Evolutionary conservation across 495 filamentous ascomycete species (phyloP).

Genomic region (Neurospora sp.): DNA sequence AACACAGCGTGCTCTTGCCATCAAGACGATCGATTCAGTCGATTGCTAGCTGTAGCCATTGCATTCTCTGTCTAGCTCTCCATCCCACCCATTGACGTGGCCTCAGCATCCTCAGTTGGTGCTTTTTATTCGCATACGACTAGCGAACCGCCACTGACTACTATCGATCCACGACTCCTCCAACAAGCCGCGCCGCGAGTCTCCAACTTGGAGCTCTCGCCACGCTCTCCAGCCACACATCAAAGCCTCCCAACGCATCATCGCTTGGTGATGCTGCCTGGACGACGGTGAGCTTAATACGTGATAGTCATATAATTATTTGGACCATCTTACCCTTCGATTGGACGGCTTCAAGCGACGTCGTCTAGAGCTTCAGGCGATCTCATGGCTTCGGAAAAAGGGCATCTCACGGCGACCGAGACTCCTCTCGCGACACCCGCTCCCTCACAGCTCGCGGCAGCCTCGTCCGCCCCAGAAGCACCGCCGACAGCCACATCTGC

Average conservation of each 20-base stretch:
- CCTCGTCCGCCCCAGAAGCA: constrained; percentile 9
- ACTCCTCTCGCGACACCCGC: constrained; percentile 29
- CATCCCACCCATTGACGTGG: neutral
- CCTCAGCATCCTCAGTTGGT: neutral
- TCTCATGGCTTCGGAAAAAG: constrained; percentile 37
- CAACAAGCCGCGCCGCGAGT: neutral
- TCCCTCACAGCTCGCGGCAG: neutral
- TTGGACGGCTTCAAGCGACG: neutral
- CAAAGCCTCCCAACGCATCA: constrained; percentile 22
- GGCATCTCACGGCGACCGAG: constrained; percentile 32
- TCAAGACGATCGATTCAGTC: neutral
- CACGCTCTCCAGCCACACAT: constrained; percentile 45
- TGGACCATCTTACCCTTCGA: constrained; percentile 13
- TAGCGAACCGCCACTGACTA: neutral
- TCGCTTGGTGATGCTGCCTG: constrained; percentile 31
- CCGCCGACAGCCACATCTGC: constrained; percentile 17
- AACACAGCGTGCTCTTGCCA: neutral
- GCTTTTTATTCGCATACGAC: neutral
- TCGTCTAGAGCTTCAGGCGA: constrained; percentile 4
- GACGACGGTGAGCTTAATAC: constrained; percentile 23
- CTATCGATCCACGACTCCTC: neutral
- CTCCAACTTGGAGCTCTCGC: constrained; percentile 29
- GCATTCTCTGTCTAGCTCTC: neutral
- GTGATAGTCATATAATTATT: constrained; percentile 9
- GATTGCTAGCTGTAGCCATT: neutral